Conservation (phyloP, 495 filamentous ascomycete genomes). For the Bathelium albidoporum region DNA sequence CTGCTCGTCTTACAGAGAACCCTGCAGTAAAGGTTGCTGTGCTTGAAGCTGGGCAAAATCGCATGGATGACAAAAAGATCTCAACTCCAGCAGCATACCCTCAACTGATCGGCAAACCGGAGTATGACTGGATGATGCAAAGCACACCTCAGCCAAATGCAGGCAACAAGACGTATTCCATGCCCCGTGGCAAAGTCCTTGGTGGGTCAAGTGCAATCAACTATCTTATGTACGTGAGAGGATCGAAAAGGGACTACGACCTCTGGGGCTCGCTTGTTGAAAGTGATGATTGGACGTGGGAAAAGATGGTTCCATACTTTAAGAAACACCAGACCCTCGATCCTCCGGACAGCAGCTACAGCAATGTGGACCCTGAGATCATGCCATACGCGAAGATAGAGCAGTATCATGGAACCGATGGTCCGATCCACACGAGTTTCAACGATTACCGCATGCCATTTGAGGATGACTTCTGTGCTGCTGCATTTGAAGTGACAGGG, state of each 20-base stretch:
- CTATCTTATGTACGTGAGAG: constrained; percentile 18
- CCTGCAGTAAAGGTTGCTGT: constrained; percentile 19
- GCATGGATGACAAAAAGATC: constrained; percentile 19
- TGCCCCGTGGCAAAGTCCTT: constrained; percentile 32
- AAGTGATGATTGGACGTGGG: not conserved
- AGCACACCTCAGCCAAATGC: constrained; percentile 9
- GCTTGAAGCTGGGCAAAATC: constrained; percentile 19
- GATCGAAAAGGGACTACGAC: constrained; percentile 18
- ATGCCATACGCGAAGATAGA: constrained; percentile 17
- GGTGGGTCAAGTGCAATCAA: constrained; percentile 36
- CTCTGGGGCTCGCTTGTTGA: constrained; percentile 19
- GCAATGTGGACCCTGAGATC: constrained; percentile 7
- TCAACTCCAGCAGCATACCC: constrained; percentile 17
- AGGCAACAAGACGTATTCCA: constrained; percentile 13
- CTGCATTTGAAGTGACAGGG: constrained; percentile 20
- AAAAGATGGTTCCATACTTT: constrained; percentile 19
- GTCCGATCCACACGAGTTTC: constrained; percentile 25
- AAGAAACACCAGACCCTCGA: constrained; percentile 20
- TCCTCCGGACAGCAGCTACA: constrained; percentile 1
- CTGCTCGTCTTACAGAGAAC: constrained; percentile 19
- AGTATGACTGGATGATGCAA: constrained; percentile 20
- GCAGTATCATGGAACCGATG: constrained; percentile 18
- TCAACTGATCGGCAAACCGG: constrained; percentile 16
- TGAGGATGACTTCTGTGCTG: constrained; percentile 24
- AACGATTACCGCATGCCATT: constrained; percentile 25